Evolutionary conservation across 192 early-diverging fungal genomes (phyloP), one percentile per base, ranked within the genome.

Genomic region (Linnemannia zychae): DNA sequence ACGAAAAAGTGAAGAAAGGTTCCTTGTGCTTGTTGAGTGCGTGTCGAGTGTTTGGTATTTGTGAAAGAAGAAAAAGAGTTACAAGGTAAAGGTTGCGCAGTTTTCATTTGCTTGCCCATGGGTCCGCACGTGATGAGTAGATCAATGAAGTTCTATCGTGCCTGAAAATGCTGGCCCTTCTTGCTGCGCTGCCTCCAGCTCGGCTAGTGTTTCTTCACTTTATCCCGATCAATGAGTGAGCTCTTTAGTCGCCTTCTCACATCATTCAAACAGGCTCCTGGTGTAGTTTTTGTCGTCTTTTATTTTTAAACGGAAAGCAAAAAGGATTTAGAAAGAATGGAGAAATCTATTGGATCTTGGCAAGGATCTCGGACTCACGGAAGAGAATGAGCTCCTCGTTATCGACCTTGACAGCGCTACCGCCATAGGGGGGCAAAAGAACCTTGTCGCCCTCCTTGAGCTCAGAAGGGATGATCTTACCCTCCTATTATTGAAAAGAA

Each of bases 361-460:
- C 98, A 53, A 99, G 92, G 81, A 99, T 93, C 90, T 99, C 98
- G 82, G 91, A 92, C 79, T 98, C 98, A 72, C 94, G 96, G 94
- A 93, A 98, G 71, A 99, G 91, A 70, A 96, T 91, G 86, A 92
- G 96, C 89, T 99, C 99, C 88, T 97, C 94, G 75, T 94, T 91
- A 63, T 93, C 91, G 37, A 99, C 82, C 93, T 99, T 99, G 91
- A 99, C 95, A 75, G 92, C 86, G 91, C 88, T 94, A 72, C 99
- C 99, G 82, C 99, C 98, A 85, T 95, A 99, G 37, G 95, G 91
- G 57, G 99, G 99, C 49, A 99, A 94, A 46, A 99, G 91, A 33
- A 99, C 96, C 79, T 94, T 95, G 89, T 99, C 98, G 77, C 99
- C 99, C 80, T 91, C 94, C 76, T 95, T 91, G 79, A 99, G 91